Percentiles rank a stretch among this genome's conserved stretches.
Conservation (phyloP, 345 rosid genomes). For the Bruguiera gymnorhiza region DNA sequence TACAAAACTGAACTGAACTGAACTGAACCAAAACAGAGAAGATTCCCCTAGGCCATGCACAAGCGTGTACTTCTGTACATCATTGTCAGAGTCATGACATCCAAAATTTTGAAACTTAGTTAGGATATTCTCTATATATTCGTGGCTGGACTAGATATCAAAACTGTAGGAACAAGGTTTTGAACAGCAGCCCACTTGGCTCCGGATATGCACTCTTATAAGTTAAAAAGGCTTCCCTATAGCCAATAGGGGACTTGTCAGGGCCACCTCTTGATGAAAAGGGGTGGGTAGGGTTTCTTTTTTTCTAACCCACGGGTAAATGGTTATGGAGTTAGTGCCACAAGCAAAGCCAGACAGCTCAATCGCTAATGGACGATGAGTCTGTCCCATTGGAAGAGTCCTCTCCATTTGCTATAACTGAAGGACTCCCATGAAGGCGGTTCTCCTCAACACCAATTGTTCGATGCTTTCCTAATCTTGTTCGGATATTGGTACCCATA, state of each 20-base stretch:
- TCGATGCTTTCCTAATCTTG: constrained; percentile 71
- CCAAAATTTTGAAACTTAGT: constrained; percentile 40
- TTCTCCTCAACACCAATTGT: constrained; percentile 45
- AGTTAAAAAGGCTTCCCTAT: constrained; percentile 27
- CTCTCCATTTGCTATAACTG: constrained; percentile 52
- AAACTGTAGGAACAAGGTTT: constrained; percentile 14
- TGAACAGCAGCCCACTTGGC: constrained; percentile 26
- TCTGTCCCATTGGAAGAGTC: constrained; percentile 54
- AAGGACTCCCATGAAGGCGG: constrained; percentile 37
- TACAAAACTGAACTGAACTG: constrained; percentile 38
- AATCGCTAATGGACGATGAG: constrained; percentile 41
- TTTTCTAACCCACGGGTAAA: constrained; percentile 18
- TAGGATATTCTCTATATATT: constrained; percentile 32
- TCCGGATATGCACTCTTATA: constrained; percentile 23
- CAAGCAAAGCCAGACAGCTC: constrained; percentile 22
- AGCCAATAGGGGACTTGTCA: constrained; percentile 30
- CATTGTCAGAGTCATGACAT: constrained; percentile 17
- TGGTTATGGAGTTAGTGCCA: constrained; percentile 39
- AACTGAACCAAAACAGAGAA: constrained; percentile 26
- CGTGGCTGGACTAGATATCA: constrained; percentile 21
- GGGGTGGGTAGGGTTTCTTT: constrained; percentile 24
- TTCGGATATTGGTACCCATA: constrained; percentile 62
- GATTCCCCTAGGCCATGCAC: constrained; percentile 22
- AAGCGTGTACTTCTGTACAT: constrained; percentile 30
- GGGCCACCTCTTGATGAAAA: constrained; percentile 40